Evolutionary conservation across 805 yeast species (phyloP), one percentile per base, ranked within the genome.

Genomic region (Kuraishia borneana): DNA sequence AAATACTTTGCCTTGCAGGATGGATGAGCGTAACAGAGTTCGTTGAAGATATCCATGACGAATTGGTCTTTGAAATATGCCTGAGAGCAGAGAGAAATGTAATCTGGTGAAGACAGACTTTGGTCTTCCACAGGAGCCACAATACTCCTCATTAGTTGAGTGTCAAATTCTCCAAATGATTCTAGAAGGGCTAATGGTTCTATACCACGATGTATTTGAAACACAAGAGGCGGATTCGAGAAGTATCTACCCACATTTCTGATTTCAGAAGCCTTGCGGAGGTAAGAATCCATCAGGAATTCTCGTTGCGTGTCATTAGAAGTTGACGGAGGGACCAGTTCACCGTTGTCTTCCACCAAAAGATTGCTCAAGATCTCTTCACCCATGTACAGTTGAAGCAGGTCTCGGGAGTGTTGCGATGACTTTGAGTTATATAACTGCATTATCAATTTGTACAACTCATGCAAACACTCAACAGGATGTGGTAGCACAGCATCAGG

Each of bases 41-140:
- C 47, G 16, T 66, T 61, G 46, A 68, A 81, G 26, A 72, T 61
- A 14, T 56, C 55, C 10, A 63, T 60, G 9, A 81, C 56, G 21
- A 60, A 50, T 13, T 63, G 58, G 40, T 74, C 80, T 18, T 60
- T 44, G 46, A 73, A 76, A 40, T 62, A 62, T 14, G 67, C 65
- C 10, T 63, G 59, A 0, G 65, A 61, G 2, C 78, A 73, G 4
- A 77, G 48, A 18, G 60, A 51, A 6, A 71, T 65, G 40, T 62
- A 43, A 1, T 47, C 45, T 1, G 45, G 28, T 2, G 46, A 33
- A 30, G 48, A 47, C 14, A 19, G 18, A n/a, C 25, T 18, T 16
- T 25, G 12, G 13, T 25, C 28, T 13, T 25, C 28, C 28, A 25
- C 28, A 13, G 8, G 16, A 10, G 28, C 28, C 12, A 25, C 28